These are phyloP conservation scores for Xylariaceae sp. DNA, from an alignment of 2,329 filamentous ascomycete genomes.

Conservation along the genomic window DNA sequence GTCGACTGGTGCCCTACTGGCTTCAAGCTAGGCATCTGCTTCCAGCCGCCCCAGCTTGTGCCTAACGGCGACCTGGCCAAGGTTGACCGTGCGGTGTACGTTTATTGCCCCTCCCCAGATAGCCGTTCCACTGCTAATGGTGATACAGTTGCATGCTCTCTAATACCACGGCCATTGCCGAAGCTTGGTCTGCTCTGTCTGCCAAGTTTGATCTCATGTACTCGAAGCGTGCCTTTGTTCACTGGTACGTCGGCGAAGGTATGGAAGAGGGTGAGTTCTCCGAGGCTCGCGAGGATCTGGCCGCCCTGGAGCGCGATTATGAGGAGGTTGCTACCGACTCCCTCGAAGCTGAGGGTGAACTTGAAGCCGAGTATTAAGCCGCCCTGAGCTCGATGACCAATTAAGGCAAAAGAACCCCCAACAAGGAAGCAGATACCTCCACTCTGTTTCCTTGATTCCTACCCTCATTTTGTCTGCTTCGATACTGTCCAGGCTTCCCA, in stretches of 20 bases:
- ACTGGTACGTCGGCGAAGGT: constrained; percentile 99
- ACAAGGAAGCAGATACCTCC: constrained; percentile 14
- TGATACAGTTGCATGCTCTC: constrained; percentile 82
- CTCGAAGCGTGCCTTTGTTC: constrained; percentile 99
- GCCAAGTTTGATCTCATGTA: constrained; percentile 99
- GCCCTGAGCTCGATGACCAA: constrained; percentile 16
- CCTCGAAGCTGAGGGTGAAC: constrained; percentile 76
- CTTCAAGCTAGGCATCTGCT: constrained; percentile 99
- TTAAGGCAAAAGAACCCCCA: too few species aligned
- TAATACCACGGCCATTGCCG: constrained; percentile 97
- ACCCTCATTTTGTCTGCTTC: constrained; percentile 10
- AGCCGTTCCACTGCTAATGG: constrained; percentile 11
- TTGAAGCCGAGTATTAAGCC: constrained; percentile 84
- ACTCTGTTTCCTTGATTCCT: constrained; percentile 13
- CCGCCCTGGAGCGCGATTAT: constrained; percentile 96
- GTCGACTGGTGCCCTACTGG: constrained; percentile 99
- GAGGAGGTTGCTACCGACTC: constrained; percentile 97
- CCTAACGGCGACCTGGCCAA: constrained; percentile 96
- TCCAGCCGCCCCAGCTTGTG: constrained; percentile 92
- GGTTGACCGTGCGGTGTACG: constrained; percentile 96
- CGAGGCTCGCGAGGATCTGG: constrained; percentile 96
- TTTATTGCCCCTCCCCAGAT: constrained; percentile 35
- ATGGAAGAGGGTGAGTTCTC: constrained; percentile 99
- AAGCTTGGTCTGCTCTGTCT: constrained; percentile 94
- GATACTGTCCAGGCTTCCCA: constrained; percentile 2